A percentile compares a stretch with the other conserved stretches of the same genome.
phyloP scores from a whole-genome alignment of 192 early-diverging fungal species.

The Backusella luteola region DNA sequence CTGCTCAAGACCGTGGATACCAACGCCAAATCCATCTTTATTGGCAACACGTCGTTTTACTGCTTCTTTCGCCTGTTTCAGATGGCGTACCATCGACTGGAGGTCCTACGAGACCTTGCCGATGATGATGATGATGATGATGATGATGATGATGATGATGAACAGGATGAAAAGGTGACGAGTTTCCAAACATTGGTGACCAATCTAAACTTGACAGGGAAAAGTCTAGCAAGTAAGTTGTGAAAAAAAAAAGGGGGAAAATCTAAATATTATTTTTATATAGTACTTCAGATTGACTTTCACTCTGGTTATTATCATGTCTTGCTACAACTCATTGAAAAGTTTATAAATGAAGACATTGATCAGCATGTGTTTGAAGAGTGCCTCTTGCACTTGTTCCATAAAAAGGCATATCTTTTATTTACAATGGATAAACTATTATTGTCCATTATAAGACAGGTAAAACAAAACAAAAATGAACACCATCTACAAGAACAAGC shows the following conservation, averaged over 20 bases:
- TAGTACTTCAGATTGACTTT: conserved; percentile 48
- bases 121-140: conserved; percentile 61
- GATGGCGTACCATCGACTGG: conserved; percentile 65
- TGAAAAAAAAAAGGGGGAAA: too few relatives aligned
- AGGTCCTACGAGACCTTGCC: conserved; percentile 74
- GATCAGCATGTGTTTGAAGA: conserved; percentile 86
- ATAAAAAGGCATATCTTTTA: conserved; percentile 82
- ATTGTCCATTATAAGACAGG: conserved; percentile 75
- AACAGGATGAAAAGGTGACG: conserved; percentile 48
- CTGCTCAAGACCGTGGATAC: conserved; percentile 24
- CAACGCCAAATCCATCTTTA: conserved; percentile 57
- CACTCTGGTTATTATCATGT: conserved; percentile 68
- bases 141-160: conserved; percentile 55
- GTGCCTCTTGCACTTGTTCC: conserved; percentile 77
- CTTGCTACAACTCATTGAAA: conserved; percentile 70
- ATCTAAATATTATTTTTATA: not conserved
- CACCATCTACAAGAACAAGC: not conserved
- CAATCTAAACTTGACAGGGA: conserved; percentile 49
- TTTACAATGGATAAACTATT: conserved; percentile 91
- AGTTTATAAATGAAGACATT: conserved; percentile 76
- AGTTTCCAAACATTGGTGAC: conserved; percentile 53
- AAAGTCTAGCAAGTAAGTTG: conserved; percentile 44
- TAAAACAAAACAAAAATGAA: conserved; percentile 13
- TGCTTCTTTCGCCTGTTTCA: conserved; percentile 51
- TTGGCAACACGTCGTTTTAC: conserved; percentile 85